Percentiles rank a stretch among this genome's conserved stretches.
Evolutionary conservation across 331 rosid species (phyloP).

Genomic region (Telfairia occidentalis): DNA sequence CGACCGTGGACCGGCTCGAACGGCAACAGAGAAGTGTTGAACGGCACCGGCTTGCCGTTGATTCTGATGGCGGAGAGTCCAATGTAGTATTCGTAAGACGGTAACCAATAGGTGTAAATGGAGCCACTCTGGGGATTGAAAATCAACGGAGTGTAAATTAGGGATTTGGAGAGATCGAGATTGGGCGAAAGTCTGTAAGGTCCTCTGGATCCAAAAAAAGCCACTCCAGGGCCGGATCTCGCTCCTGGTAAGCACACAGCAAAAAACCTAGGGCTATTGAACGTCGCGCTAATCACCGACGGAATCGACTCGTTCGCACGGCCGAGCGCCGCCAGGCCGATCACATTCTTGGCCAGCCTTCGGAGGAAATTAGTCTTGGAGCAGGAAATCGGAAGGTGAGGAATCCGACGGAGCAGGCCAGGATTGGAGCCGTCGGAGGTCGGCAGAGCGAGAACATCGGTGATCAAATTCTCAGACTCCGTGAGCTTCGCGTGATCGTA

Average conservation of each 20-base stretch:
- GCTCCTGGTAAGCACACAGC: slow-evolving; percentile 30
- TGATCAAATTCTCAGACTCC: slow-evolving; percentile 14
- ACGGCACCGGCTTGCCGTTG: slow-evolving; percentile 21
- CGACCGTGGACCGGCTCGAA: slow-evolving; percentile 19
- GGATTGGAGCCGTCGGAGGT: slow-evolving; percentile 13
- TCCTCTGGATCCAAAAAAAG: slow-evolving; percentile 22
- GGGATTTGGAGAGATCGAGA: slow-evolving; percentile 30
- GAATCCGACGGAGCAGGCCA: slow-evolving; percentile 10
- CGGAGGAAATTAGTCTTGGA: slow-evolving; percentile 18
- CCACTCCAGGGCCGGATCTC: slow-evolving; percentile 13
- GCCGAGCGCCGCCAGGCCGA: slow-evolving; percentile 28
- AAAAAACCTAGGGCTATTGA: slow-evolving; percentile 17
- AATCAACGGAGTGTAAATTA: slow-evolving; percentile 28
- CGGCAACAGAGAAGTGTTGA: slow-evolving; percentile 25
- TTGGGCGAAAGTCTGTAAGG: slow-evolving; percentile 23
- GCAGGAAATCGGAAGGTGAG: slow-evolving; percentile 25
- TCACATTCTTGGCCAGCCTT: slow-evolving; percentile 18
- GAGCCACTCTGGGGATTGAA: slow-evolving; percentile 23
- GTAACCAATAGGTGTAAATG: slow-evolving; percentile 20
- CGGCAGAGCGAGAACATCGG: slow-evolving; percentile 26
- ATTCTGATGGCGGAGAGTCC: slow-evolving; percentile 24
- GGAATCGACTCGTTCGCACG: slow-evolving; percentile 30
- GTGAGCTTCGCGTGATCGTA: slow-evolving; percentile 9
- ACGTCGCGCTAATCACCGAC: slow-evolving; percentile 14
- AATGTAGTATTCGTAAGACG: slow-evolving; percentile 35